phyloP scores from a whole-genome alignment of 352 stramenopile genomes.

The Phytophthora macrochlamydospora region DNA sequence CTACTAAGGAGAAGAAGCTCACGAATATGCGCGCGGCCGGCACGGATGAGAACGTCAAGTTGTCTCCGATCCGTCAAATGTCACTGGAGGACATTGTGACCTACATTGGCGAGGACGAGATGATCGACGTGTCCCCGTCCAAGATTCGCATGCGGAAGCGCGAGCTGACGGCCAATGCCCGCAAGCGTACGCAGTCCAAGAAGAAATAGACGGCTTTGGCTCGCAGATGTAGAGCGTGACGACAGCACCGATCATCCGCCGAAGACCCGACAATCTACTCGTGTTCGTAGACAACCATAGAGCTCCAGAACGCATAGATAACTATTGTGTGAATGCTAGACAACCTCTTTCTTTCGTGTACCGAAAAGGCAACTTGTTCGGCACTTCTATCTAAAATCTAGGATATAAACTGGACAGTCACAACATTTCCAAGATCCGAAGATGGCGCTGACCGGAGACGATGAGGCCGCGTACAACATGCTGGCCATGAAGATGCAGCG shows the following conservation, averaged over 20 bases:
- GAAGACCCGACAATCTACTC: slow-evolving; percentile 18
- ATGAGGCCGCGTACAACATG: slow-evolving; percentile 60
- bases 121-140: slow-evolving; percentile 97
- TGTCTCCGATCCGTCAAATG: slow-evolving; percentile 92
- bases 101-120: slow-evolving; percentile 98
- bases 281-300: slow-evolving; percentile 38
- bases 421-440: slow-evolving; percentile 24
- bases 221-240: slow-evolving; percentile 9
- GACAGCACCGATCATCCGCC: slow-evolving; percentile 14
- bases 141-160: slow-evolving; percentile 93
- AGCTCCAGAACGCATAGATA: slow-evolving; percentile 26
- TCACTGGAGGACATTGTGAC: slow-evolving; percentile 98
- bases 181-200: slow-evolving; percentile 53
- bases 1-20: slow-evolving; percentile 97
- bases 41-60: slow-evolving; percentile 96
- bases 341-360: slow-evolving; percentile 10
- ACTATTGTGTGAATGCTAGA: slow-evolving; percentile 20
- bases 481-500: slow-evolving; percentile 83
- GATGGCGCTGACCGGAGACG: slow-evolving; percentile 54
- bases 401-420: slow-evolving; percentile 5
- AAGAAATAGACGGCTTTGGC: slow-evolving; percentile 53
- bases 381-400: too few species aligned
- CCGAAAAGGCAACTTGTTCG: slow-evolving; percentile 1
- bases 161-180: slow-evolving; percentile 64
- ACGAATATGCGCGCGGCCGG: slow-evolving; percentile 96